Conservation (phyloP, 106 monocot genomes). For the Dioscorea alata region DNA sequence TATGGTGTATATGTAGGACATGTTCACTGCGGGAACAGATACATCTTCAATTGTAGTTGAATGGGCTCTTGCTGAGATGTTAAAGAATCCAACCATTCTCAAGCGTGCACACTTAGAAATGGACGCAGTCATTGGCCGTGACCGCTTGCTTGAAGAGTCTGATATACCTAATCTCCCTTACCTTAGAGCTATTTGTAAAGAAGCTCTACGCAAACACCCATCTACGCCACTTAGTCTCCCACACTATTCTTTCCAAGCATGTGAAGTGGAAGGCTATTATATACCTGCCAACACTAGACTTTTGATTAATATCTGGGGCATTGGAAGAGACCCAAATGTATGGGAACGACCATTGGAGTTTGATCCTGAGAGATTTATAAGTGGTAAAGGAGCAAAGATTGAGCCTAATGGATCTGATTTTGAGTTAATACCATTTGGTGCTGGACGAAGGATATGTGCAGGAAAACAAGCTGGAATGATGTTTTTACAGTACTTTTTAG, state of each 20-base stretch:
- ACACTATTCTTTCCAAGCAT: conserved; percentile 24
- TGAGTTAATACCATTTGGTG: conserved; percentile 36
- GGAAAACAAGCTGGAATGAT: conserved; percentile 28
- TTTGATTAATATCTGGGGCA: conserved; percentile 42
- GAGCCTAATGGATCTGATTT: conserved; percentile 24
- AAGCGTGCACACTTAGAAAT: conserved; percentile 27
- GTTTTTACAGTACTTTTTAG: conserved; percentile 34
- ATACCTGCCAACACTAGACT: conserved; percentile 27
- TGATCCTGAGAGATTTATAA: conserved; percentile 37
- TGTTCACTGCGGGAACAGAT: conserved; percentile 63
- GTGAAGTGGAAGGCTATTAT: conserved; percentile 24
- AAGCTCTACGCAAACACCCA: conserved; percentile 36
- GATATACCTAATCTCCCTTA: conserved; percentile 29
- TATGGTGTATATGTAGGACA: too few species aligned
- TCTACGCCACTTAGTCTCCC: conserved; percentile 46
- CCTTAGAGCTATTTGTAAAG: conserved; percentile 39
- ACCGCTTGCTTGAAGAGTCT: conserved; percentile 20
- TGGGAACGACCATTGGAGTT: conserved; percentile 39
- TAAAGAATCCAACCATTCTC: conserved; percentile 28
- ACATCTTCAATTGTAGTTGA: conserved; percentile 43
- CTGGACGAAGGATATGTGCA: conserved; percentile 30
- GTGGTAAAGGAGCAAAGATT: conserved; percentile 13
- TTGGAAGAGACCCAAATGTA: conserved; percentile 29
- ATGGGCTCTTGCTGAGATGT: conserved; percentile 52
- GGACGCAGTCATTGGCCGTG: conserved; percentile 32